Conservation (phyloP, 225 moss, liverwort and hornwort species). For the Marchantia polymorpha region DNA sequence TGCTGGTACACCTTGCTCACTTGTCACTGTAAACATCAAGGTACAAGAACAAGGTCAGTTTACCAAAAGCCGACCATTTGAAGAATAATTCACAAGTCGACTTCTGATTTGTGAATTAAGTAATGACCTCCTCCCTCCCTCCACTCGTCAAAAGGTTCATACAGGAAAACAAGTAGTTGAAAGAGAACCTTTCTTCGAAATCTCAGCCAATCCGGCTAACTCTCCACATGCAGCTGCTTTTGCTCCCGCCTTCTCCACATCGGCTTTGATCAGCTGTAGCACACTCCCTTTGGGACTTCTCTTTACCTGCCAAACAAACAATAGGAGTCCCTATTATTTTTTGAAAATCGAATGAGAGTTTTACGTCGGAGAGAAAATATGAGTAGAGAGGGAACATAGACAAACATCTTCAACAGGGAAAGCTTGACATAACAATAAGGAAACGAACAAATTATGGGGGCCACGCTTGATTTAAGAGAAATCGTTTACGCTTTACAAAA, state of each 20-base stretch:
- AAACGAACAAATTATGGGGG: too few species aligned
- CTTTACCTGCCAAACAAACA: slow-evolving; percentile 27
- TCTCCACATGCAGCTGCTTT: slow-evolving; percentile 85
- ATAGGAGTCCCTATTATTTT: too few species aligned
- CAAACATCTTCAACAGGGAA: too few species aligned
- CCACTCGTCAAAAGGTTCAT: not conserved
- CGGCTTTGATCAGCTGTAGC: slow-evolving; percentile 61
- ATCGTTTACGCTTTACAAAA: too few species aligned
- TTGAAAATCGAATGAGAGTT: too few species aligned
- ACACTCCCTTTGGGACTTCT: slow-evolving; percentile 56
- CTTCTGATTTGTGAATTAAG: not conserved
- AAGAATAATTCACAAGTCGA: not conserved
- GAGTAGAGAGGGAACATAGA: too few species aligned
- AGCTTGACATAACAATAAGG: too few species aligned
- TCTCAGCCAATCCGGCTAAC: slow-evolving; percentile 52
- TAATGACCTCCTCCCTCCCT: not conserved
- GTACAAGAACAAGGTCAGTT: not conserved
- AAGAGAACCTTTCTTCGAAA: slow-evolving; percentile 37
- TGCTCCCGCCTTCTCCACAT: slow-evolving; percentile 68
- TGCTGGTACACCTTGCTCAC: slow-evolving; percentile 59
- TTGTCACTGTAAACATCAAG: slow-evolving; percentile 37
- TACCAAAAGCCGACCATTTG: not conserved
- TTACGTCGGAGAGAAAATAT: too few species aligned
- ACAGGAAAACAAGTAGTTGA: not conserved
- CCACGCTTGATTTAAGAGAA: too few species aligned